phyloP scores from a whole-genome alignment of 2,329 filamentous ascomycete species.

The Botryotinia convoluta region DNA sequence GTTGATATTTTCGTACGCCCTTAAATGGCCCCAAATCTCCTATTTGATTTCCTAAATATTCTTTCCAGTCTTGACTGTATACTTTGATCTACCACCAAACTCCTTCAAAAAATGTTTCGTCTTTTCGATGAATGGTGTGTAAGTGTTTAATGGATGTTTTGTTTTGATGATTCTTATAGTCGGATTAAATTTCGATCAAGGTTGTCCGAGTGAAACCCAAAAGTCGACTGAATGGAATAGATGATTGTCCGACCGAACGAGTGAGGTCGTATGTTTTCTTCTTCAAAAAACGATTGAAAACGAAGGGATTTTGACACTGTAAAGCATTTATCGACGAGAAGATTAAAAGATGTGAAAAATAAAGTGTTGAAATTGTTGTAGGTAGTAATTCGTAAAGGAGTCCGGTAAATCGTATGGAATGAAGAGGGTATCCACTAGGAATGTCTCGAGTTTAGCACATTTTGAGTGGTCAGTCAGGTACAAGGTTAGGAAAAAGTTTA shows the following conservation, averaged over 20 bases:
- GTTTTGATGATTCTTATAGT: not conserved
- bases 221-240: not conserved
- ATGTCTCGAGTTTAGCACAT: conserved; percentile 8
- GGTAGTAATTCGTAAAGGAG: not conserved
- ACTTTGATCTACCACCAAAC: not conserved
- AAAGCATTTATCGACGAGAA: not conserved
- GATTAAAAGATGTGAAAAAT: not conserved
- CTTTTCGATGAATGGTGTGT: not conserved
- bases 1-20: conserved; percentile 28
- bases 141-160: not conserved
- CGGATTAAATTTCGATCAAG: not conserved
- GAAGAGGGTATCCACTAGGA: conserved; percentile 11
- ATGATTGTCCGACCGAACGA: conserved; percentile 12
- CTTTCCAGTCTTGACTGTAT: not conserved
- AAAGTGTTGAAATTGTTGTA: not conserved
- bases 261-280: conserved; percentile 5
- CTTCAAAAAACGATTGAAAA: not conserved
- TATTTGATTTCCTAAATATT: not conserved
- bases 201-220: conserved; percentile 6
- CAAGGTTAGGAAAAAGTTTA: not conserved
- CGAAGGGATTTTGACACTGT: not conserved
- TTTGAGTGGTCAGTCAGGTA: conserved; percentile 7
- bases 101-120: not conserved
- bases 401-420: conserved; percentile 2
- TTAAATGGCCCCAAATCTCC: conserved; percentile 1